Evolutionary conservation across 1,284 basidiomycete species (phyloP).

Genomic region (Limonomyces culmigenus): DNA sequence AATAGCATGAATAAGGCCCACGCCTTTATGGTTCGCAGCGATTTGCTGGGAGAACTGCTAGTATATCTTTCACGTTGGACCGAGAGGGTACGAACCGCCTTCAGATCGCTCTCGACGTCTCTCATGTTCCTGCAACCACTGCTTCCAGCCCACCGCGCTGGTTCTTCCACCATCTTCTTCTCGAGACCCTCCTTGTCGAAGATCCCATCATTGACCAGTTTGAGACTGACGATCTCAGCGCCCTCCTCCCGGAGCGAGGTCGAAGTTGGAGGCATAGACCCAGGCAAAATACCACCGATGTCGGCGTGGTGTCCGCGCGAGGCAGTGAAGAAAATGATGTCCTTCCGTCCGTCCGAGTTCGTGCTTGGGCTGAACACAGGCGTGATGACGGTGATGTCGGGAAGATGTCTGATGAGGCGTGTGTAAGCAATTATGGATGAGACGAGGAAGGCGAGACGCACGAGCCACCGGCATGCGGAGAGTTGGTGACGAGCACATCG

Average conservation of each 20-base stretch:
- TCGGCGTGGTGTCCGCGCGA: slow-evolving; percentile 83
- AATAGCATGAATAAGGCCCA: slow-evolving; percentile 66
- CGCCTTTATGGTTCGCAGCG: slow-evolving; percentile 90
- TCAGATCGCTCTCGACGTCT: slow-evolving; percentile 85
- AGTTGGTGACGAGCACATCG: slow-evolving; percentile 85
- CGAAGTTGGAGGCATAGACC: slow-evolving; percentile 89
- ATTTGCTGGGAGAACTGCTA: slow-evolving; percentile 51
- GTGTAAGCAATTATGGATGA: slow-evolving; percentile 2
- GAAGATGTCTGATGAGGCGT: slow-evolving; percentile 39
- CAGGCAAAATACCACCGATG: slow-evolving; percentile 61
- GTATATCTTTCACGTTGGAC: background rate
- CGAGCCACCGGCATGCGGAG: slow-evolving; percentile 78
- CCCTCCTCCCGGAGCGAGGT: slow-evolving; percentile 89
- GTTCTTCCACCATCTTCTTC: slow-evolving; percentile 75
- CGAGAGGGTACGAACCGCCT: slow-evolving; percentile 41
- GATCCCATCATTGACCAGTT: slow-evolving; percentile 59
- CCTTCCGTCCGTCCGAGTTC: slow-evolving; percentile 15
- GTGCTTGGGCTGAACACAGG: slow-evolving; percentile 58
- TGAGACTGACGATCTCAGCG: slow-evolving; percentile 84
- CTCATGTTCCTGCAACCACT: slow-evolving; percentile 72
- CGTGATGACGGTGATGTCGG: slow-evolving; percentile 81
- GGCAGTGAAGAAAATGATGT: slow-evolving; percentile 88
- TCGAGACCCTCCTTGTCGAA: slow-evolving; percentile 67
- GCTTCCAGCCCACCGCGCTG: slow-evolving; percentile 71
- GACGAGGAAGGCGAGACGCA: slow-evolving; percentile 18